Evolutionary conservation across 1,284 basidiomycete genomes (phyloP).

Genomic region (Ustilago cynodontis): DNA sequence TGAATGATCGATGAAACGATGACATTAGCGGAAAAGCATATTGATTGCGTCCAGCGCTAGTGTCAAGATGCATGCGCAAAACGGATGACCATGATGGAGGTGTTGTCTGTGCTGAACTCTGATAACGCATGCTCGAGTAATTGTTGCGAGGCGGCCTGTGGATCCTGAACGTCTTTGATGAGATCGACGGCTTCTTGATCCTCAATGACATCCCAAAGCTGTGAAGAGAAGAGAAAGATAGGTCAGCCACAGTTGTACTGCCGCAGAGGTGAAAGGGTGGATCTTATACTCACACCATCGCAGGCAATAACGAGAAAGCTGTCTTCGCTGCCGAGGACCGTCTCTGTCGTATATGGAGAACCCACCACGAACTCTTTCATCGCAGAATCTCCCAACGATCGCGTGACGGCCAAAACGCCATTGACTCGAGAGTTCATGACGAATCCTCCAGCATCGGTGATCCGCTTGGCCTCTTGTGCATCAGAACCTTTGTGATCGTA

Average conservation of each 20-base stretch:
- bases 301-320: constrained; percentile 96
- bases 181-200: constrained; percentile 94
- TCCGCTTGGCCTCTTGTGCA: constrained; percentile 94
- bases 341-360: constrained; percentile 97
- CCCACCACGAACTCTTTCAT: constrained; percentile 99
- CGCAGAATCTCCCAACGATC: constrained; percentile 93
- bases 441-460: constrained; percentile 96
- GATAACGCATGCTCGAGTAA: constrained; percentile 87
- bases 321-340: constrained; percentile 87
- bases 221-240: constrained; percentile 17
- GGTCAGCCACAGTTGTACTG: not conserved
- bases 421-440: constrained; percentile 99
- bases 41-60: not conserved
- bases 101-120: constrained; percentile 90
- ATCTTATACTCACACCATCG: constrained; percentile 82
- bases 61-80: constrained; percentile 30
- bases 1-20: not conserved
- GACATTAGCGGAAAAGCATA: not conserved
- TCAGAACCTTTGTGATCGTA: constrained; percentile 99
- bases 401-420: constrained; percentile 91
- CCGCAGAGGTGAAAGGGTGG: not conserved
- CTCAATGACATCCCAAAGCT: constrained; percentile 96
- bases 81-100: constrained; percentile 68
- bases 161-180: constrained; percentile 79
- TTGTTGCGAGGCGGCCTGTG: constrained; percentile 83